Evolutionary conservation across 768 basidiomycete genomes (phyloP).

Genomic region (Auriscalpium microsporum): DNA sequence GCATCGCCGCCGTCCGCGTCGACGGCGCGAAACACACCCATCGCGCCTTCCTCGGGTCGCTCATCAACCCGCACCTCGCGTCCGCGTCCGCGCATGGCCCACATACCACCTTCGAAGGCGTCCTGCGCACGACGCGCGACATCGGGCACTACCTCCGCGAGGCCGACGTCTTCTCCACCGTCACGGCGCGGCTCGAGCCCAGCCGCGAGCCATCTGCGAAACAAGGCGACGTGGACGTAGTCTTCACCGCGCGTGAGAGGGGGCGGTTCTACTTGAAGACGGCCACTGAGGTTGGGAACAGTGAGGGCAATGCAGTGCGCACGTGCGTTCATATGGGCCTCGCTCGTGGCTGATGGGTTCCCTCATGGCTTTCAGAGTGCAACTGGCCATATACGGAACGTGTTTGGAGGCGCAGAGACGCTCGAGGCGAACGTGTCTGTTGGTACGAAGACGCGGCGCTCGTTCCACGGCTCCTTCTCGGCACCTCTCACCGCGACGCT

Average conservation of each 20-base stretch:
- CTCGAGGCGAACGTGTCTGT: slow-evolving; percentile 75
- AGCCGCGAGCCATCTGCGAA: slow-evolving; percentile 45
- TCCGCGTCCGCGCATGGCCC: slow-evolving; percentile 6
- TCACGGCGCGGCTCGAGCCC: slow-evolving; percentile 56
- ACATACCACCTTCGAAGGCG: slow-evolving; percentile 44
- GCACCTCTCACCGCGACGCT: slow-evolving; percentile 57
- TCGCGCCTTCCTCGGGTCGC: slow-evolving; percentile 67
- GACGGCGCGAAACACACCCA: slow-evolving; percentile 72
- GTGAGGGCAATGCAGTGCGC: slow-evolving; percentile 88
- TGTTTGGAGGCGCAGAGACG: slow-evolving; percentile 86
- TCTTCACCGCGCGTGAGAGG: slow-evolving; percentile 70
- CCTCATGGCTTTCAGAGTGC: slow-evolving; percentile 42
- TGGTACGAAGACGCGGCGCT: slow-evolving; percentile 80
- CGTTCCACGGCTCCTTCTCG: slow-evolving; percentile 64
- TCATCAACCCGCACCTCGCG: slow-evolving; percentile 60
- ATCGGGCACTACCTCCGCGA: slow-evolving; percentile 59
- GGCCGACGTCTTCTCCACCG: slow-evolving; percentile 68
- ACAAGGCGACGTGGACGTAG: slow-evolving; percentile 64
- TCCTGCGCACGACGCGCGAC: slow-evolving; percentile 60
- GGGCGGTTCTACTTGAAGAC: slow-evolving; percentile 72
- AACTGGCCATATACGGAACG: slow-evolving; percentile 75
- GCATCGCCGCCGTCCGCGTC: slow-evolving; percentile 71
- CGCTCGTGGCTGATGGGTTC: slow-evolving; percentile 8
- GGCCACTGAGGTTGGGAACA: slow-evolving; percentile 87
- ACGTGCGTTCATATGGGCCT: neutral